phyloP scores from a whole-genome alignment of 768 basidiomycete species.

The Rhodosporidiobolus sp. region DNA sequence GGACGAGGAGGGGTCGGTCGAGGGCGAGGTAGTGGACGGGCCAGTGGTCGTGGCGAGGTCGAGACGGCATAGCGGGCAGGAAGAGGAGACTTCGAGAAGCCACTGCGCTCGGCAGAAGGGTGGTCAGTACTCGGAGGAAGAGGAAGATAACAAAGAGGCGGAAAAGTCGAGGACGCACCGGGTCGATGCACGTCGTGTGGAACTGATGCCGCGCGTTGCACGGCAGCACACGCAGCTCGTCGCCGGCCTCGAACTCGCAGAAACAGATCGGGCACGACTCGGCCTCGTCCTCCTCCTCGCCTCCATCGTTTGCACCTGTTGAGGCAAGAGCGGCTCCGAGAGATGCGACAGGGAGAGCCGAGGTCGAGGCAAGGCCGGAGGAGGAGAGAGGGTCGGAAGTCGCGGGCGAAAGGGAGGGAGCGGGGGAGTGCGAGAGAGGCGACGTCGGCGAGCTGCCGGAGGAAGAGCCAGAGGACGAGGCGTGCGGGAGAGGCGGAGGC shows the following conservation, averaged over 20 bases:
- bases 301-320: background rate
- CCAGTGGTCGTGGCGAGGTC: slow-evolving; percentile 38
- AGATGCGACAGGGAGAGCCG: background rate
- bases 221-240: slow-evolving; percentile 82
- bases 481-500: background rate
- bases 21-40: background rate
- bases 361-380: background rate
- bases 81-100: slow-evolving; percentile 82
- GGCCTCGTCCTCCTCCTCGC: background rate
- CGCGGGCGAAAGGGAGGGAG: background rate
- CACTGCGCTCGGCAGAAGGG: slow-evolving; percentile 51
- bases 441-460: no score
- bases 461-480: background rate
- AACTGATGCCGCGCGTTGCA: slow-evolving; percentile 89
- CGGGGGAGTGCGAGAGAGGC: background rate
- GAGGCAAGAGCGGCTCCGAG: background rate
- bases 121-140: background rate
- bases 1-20: slow-evolving; percentile 48
- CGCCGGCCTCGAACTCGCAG: slow-evolving; percentile 87
- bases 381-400: background rate
- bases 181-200: slow-evolving; percentile 85
- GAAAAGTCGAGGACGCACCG: slow-evolving; percentile 46
- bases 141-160: no score
- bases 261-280: slow-evolving; percentile 85
- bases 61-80: slow-evolving; percentile 80